Conservation (phyloP, 495 filamentous ascomycete genomes). For the Daldinia bambusicola region DNA sequence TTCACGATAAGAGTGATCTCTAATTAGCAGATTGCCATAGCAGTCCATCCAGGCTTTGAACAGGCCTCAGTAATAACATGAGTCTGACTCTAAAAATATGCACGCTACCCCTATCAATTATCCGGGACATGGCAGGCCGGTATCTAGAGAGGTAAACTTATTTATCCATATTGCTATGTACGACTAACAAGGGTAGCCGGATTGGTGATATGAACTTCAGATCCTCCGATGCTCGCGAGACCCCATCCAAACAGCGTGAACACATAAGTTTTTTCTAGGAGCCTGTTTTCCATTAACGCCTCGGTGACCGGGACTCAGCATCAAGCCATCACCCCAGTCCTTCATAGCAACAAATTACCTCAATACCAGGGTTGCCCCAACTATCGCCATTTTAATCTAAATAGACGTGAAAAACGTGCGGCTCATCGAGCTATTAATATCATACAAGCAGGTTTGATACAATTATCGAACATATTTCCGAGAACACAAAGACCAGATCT, state of each 20-base stretch:
- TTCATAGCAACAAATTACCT: conserved; percentile 8
- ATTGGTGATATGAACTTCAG: conserved; percentile 7
- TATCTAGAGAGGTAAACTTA: conserved; percentile 24
- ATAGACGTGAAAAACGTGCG: conserved; percentile 9
- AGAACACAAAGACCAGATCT: neutral
- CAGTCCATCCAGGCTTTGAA: neutral
- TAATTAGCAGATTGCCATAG: neutral
- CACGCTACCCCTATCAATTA: conserved; percentile 21
- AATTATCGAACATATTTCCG: neutral
- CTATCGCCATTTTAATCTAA: conserved; percentile 4
- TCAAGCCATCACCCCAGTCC: conserved; percentile 15
- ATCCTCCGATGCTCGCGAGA: conserved; percentile 19
- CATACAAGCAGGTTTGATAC: neutral
- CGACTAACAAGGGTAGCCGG: conserved; percentile 20
- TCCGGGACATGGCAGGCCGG: conserved; percentile 28
- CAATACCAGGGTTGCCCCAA: conserved; percentile 17
- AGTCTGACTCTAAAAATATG: conserved; percentile 31
- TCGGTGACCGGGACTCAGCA: conserved; percentile 20
- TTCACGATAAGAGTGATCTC: no score
- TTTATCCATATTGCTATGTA: conserved; percentile 36
- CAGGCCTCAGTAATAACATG: neutral
- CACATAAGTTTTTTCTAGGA: conserved; percentile 10
- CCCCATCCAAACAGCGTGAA: conserved; percentile 19
- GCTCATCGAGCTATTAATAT: conserved; percentile 24
- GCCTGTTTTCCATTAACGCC: neutral